A percentile compares a stretch with the other conserved stretches of the same genome.
Evolutionary conservation across 2,329 filamentous ascomycete genomes (phyloP).

Genomic region (Diaporthe citri): DNA sequence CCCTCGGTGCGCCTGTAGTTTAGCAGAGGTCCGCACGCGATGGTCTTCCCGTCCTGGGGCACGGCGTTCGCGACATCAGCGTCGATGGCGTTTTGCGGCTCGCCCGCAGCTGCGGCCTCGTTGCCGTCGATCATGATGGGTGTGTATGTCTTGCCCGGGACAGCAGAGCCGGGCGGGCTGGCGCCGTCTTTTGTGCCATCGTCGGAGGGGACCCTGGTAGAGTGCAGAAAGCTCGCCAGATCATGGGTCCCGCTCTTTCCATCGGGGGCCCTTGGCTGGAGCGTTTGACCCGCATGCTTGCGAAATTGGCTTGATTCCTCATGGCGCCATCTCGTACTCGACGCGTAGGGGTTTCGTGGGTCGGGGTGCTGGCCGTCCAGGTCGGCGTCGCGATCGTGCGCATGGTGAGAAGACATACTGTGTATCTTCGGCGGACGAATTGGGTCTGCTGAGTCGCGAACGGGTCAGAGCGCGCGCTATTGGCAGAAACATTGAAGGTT

Average conservation of each 20-base stretch:
- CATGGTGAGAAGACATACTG: constrained; percentile 37
- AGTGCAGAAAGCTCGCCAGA: constrained; percentile 69
- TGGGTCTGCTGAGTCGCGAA: constrained; percentile 28
- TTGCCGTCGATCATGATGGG: constrained; percentile 63
- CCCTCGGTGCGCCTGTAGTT: constrained; percentile 83
- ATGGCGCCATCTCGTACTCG: constrained; percentile 71
- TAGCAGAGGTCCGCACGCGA: constrained; percentile 79
- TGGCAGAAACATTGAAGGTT: constrained; percentile 19
- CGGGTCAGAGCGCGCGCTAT: constrained; percentile 28
- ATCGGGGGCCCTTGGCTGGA: constrained; percentile 50
- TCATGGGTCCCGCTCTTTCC: constrained; percentile 60
- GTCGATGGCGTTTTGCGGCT: constrained; percentile 37
- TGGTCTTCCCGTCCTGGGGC: constrained; percentile 65
- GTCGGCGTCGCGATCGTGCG: constrained; percentile 36
- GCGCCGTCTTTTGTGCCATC: constrained; percentile 39
- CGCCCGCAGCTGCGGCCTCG: constrained; percentile 48
- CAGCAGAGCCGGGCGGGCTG: constrained; percentile 35
- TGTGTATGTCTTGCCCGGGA: constrained; percentile 49
- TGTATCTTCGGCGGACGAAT: background rate
- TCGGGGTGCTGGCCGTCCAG: constrained; percentile 47
- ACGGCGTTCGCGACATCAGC: constrained; percentile 41
- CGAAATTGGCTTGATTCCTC: constrained; percentile 71
- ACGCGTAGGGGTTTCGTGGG: constrained; percentile 66
- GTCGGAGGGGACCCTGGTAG: constrained; percentile 61
- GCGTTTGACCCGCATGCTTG: constrained; percentile 56